phyloP scores from a whole-genome alignment of 2,329 filamentous ascomycete genomes.

The Aspergillus piperis region DNA sequence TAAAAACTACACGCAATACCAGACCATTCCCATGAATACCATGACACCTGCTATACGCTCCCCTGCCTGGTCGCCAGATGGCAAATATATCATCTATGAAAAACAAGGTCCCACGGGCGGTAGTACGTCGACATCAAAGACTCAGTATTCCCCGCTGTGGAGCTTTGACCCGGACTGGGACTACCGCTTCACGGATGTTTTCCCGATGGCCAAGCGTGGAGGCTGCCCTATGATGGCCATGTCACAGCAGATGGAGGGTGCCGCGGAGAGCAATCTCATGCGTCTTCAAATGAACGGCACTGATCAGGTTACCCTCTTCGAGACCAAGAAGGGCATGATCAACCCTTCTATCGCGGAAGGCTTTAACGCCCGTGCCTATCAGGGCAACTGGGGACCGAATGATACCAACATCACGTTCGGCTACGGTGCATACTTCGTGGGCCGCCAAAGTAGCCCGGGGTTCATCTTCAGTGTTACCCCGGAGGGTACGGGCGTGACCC shows the following conservation, averaged over 20 bases:
- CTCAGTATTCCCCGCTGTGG: constrained; percentile 40
- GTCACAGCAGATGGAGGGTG: no score
- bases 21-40: constrained; percentile 5
- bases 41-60: constrained; percentile 15
- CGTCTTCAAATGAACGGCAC: no score
- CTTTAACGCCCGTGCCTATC: no score
- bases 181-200: constrained; percentile 48
- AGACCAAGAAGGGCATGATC: no score
- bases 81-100: constrained; percentile 27
- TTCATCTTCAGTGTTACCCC: no score
- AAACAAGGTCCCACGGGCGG: constrained; percentile 6
- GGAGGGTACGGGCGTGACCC: no score
- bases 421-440: no score
- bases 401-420: constrained; percentile 20
- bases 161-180: constrained; percentile 46
- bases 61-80: constrained; percentile 38
- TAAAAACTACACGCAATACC: no score
- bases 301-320: no score
- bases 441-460: no score
- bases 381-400: constrained; percentile 8
- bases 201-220: constrained; percentile 35
- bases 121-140: constrained; percentile 30
- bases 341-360: no score
- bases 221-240: not conserved
- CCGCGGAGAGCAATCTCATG: no score